Conservation (phyloP, 257 asterid genomes). For the Solanum acaule region DNA sequence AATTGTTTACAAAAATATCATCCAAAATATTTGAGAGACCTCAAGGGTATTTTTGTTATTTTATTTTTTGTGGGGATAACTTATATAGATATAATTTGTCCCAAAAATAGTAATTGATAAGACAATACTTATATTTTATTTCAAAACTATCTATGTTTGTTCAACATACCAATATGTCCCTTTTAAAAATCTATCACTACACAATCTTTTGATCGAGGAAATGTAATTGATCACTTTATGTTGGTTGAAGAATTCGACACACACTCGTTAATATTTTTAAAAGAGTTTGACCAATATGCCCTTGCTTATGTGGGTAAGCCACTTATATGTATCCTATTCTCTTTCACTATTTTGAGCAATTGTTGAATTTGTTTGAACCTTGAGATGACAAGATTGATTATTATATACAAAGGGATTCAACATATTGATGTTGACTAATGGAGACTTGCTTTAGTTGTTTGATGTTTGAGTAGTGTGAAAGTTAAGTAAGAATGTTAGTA, state of each 20-base stretch:
- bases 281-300: background rate
- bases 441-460: background rate
- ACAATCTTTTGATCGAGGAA: rapidly evolving
- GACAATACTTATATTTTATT: background rate
- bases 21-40: background rate
- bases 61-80: no score
- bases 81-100: background rate
- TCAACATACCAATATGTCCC: no score
- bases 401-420: background rate
- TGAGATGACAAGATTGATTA: background rate
- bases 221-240: no score
- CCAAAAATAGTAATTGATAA: background rate
- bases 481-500: background rate
- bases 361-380: background rate
- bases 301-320: background rate
- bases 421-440: background rate
- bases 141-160: no score
- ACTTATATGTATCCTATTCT: background rate
- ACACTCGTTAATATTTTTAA: background rate
- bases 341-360: background rate
- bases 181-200: no score
- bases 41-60: no score
- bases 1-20: background rate
- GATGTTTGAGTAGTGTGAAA: background rate
- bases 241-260: no score